A percentile compares a stretch with the other conserved stretches of the same genome.
These are phyloP conservation scores for Pyronema omphalodes DNA, from an alignment of 495 filamentous ascomycete species.

Conservation along the genomic window DNA sequence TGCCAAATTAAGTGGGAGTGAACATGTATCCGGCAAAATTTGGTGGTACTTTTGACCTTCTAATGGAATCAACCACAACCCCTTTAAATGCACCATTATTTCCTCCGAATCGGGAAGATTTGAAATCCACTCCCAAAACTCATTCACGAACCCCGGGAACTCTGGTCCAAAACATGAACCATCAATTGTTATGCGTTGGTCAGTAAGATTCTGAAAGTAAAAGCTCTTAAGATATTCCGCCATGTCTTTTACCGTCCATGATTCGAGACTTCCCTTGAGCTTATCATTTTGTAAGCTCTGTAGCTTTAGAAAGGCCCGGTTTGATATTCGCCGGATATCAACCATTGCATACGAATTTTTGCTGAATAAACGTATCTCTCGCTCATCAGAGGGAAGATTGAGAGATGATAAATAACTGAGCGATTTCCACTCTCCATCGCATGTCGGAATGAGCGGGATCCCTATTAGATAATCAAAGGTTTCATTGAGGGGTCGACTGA, in stretches of 20 bases:
- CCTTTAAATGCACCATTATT: slow-evolving; percentile 2
- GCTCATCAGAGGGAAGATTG: neutral
- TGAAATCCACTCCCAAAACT: slow-evolving; percentile 16
- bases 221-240: slow-evolving; percentile 11
- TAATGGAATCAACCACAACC: slow-evolving; percentile 24
- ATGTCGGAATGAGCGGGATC: slow-evolving; percentile 8
- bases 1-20: neutral
- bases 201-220: slow-evolving; percentile 6
- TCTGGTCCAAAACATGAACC: neutral
- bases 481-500: neutral
- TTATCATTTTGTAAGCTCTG: neutral
- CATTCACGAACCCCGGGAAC: slow-evolving; percentile 5
- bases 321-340: neutral
- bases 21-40: neutral
- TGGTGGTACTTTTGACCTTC: slow-evolving; percentile 1
- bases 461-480: neutral
- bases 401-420: neutral
- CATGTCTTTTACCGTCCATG: slow-evolving; percentile 6
- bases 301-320: neutral
- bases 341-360: neutral
- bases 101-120: neutral
- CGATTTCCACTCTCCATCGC: slow-evolving; percentile 6
- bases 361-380: slow-evolving; percentile 1
- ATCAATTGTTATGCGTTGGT: slow-evolving; percentile 8
- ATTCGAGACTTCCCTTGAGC: neutral